phyloP scores from a whole-genome alignment of 2,329 filamentous ascomycete species.

The Botrytis cinerea region DNA sequence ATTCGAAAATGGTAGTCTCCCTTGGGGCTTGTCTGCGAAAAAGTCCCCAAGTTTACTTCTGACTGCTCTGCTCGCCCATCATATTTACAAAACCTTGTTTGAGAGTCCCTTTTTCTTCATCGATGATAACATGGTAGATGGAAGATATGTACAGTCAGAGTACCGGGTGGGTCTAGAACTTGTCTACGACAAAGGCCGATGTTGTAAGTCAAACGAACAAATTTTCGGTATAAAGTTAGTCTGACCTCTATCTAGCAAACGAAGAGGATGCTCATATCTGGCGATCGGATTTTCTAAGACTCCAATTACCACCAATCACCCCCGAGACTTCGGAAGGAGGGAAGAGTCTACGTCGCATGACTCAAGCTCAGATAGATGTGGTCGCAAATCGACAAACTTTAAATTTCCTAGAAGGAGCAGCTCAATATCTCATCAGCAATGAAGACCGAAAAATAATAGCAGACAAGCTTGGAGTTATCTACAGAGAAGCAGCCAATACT shows the following conservation, averaged over 20 bases:
- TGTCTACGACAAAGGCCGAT: too few relatives aligned
- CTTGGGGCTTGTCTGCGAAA: conserved; percentile 6
- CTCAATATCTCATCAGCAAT: conserved; percentile 21
- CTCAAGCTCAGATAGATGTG: too few relatives aligned
- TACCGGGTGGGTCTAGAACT: too few relatives aligned
- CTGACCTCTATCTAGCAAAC: conserved; percentile 24
- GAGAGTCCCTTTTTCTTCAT: neutral
- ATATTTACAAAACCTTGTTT: conserved; percentile 26
- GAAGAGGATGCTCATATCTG: conserved; percentile 30
- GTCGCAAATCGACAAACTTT: conserved; percentile 9
- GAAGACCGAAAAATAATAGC: neutral
- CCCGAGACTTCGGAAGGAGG: too few relatives aligned
- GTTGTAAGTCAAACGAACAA: too few relatives aligned
- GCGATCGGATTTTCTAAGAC: conserved; percentile 31
- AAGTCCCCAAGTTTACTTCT: conserved; percentile 26
- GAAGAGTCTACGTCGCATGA: too few relatives aligned
- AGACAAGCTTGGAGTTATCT: too few relatives aligned
- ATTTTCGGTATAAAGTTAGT: neutral
- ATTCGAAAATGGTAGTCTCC: conserved; percentile 22
- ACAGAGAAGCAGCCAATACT: too few relatives aligned
- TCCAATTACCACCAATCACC: neutral
- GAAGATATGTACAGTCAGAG: too few relatives aligned
- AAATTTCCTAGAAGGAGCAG: conserved; percentile 23
- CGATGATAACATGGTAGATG: too few relatives aligned
- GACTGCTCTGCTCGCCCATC: conserved; percentile 29